Percentiles rank a stretch among this genome's conserved stretches.
phyloP scores from a whole-genome alignment of 108 stramenopile genomes.

The Nitzschia sp. region DNA sequence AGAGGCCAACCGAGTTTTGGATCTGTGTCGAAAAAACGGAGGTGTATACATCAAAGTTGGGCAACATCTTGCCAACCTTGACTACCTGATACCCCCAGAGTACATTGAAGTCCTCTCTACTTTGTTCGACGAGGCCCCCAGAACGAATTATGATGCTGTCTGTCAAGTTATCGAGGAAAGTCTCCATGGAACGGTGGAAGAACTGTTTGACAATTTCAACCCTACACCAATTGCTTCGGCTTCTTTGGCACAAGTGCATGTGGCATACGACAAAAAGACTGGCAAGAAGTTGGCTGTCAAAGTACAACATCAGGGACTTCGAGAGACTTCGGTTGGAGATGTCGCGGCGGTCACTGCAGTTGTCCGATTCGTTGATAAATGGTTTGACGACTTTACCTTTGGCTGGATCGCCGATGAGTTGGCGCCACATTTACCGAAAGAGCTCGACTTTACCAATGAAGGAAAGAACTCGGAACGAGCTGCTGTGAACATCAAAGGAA shows the following conservation, averaged over 20 bases:
- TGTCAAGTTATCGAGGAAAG: constrained; percentile 76
- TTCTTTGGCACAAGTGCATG: constrained; percentile 90
- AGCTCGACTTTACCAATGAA: constrained; percentile 87
- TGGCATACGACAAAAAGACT: constrained; percentile 62
- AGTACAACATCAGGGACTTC: constrained; percentile 88
- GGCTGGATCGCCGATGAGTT: constrained; percentile 95
- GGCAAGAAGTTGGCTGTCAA: constrained; percentile 85
- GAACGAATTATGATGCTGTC: constrained; percentile 45
- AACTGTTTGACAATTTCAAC: constrained; percentile 81
- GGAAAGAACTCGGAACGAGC: constrained; percentile 81
- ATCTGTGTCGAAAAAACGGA: constrained; percentile 78
- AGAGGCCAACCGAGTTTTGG: constrained; percentile 72
- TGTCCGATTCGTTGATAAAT: constrained; percentile 59
- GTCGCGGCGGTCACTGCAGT: constrained; percentile 72
- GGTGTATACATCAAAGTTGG: constrained; percentile 90
- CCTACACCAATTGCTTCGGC: constrained; percentile 87
- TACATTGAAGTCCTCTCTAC: constrained; percentile 74
- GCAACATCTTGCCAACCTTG: constrained; percentile 90
- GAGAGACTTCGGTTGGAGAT: constrained; percentile 85
- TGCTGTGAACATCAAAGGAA: constrained; percentile 39
- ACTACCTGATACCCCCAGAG: constrained; percentile 85
- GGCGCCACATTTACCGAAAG: constrained; percentile 86
- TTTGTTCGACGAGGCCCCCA: constrained; percentile 81
- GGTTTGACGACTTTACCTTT: constrained; percentile 88
- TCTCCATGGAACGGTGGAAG: constrained; percentile 65